Percentiles rank a stretch among this genome's conserved stretches.
Evolutionary conservation across 1,139 yeast genomes (phyloP).

Genomic region (Debaryomycetaceae sp.): DNA sequence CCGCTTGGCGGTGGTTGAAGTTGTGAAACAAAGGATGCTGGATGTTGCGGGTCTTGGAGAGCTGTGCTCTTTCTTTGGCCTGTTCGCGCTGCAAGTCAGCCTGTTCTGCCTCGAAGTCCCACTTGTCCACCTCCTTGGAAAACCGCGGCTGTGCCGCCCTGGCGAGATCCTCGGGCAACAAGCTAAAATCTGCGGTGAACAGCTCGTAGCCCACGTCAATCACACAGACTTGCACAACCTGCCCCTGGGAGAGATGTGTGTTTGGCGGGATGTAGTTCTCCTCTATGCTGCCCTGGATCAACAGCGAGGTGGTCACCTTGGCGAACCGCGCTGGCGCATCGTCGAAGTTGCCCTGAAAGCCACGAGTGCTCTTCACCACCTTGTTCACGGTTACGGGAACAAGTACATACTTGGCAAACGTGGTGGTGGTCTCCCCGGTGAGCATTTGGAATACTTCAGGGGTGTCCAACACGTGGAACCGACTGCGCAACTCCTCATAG

Average conservation of each 20-base stretch:
- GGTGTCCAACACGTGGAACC: constrained; percentile 62
- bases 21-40: constrained; percentile 91
- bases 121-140: constrained; percentile 57
- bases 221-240: constrained; percentile 82
- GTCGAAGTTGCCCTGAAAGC: constrained; percentile 29
- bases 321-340: constrained; percentile 37
- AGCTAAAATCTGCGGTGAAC: constrained; percentile 71
- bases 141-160: constrained; percentile 51
- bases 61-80: constrained; percentile 55
- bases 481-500: constrained; percentile 77
- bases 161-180: constrained; percentile 61
- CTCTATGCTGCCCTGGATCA: constrained; percentile 70
- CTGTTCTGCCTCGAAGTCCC: constrained; percentile 82
- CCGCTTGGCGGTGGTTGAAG: constrained; percentile 84
- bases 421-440: constrained; percentile 77
- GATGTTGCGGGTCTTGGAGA: constrained; percentile 60
- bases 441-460: constrained; percentile 81
- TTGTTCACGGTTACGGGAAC: constrained; percentile 70
- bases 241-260: constrained; percentile 53
- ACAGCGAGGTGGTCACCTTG: constrained; percentile 68
- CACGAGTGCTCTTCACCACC: constrained; percentile 43
- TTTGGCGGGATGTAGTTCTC: constrained; percentile 61
- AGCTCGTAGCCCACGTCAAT: constrained; percentile 63
- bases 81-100: constrained; percentile 57
- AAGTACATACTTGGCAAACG: constrained; percentile 66